phyloP scores from a whole-genome alignment of 495 filamentous ascomycete genomes.

The Thermothielavioides terrestris region DNA sequence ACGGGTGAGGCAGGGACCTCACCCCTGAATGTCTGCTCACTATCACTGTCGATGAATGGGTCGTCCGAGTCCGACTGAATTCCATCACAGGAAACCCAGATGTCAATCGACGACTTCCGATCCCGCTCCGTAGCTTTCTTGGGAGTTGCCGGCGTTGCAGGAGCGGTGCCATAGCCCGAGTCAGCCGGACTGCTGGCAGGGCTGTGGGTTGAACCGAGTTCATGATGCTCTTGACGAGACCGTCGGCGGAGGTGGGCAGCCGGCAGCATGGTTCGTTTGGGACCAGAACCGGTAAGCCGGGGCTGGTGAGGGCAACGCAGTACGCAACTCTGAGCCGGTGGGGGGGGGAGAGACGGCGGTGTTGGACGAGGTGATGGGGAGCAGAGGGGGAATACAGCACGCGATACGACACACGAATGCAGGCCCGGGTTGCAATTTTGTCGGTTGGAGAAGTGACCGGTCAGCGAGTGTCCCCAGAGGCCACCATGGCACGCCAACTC shows the following conservation, averaged over 20 bases:
- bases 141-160: conserved; percentile 2
- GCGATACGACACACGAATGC: not conserved
- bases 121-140: not conserved
- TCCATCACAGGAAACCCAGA: conserved; percentile 18
- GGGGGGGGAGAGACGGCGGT: not conserved
- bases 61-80: conserved; percentile 22
- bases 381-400: not conserved
- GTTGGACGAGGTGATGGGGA: not conserved
- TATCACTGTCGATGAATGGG: conserved; percentile 9
- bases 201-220: conserved; percentile 8
- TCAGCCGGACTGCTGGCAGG: conserved; percentile 14
- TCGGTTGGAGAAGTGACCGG: not conserved
- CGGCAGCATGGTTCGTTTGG: not conserved
- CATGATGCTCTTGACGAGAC: conserved; percentile 8
- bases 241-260: not conserved
- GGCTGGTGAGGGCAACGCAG: not conserved
- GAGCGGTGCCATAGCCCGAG: conserved; percentile 22
- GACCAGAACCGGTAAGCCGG: not conserved
- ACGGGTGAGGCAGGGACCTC: not conserved
- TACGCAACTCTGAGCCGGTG: not conserved
- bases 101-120: not conserved
- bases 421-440: not conserved
- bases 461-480: not conserved
- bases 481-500: not conserved
- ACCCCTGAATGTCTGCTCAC: not conserved